These are phyloP conservation scores for Phytopythium litorale DNA, from an alignment of 352 stramenopile genomes.

Conservation along the genomic window DNA sequence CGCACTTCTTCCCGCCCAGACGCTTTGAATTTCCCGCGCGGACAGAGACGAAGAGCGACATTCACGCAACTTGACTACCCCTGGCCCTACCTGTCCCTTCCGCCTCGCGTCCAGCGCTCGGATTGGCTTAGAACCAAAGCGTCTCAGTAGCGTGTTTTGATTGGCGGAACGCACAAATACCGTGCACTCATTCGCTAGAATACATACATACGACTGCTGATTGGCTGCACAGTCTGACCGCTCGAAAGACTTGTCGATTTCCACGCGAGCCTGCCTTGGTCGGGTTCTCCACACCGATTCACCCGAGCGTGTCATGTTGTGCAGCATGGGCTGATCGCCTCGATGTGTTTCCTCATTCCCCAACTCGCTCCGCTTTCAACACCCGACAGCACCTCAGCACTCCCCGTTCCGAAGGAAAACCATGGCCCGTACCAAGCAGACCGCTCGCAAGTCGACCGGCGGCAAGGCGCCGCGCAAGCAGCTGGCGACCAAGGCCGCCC, in stretches of 20 bases:
- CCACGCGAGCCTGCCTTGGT: no score
- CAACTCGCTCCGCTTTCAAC: slow-evolving; percentile 49
- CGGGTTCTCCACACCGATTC: no score
- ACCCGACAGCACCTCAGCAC: slow-evolving; percentile 22
- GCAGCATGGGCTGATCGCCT: background rate
- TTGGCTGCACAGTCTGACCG: slow-evolving; percentile 13
- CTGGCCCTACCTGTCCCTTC: slow-evolving; percentile 7
- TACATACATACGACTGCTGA: background rate
- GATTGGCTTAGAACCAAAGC: slow-evolving; percentile 21
- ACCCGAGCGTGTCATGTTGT: background rate
- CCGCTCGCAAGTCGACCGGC: slow-evolving; percentile 93
- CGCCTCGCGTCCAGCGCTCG: no score
- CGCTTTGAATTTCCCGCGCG: slow-evolving; percentile 17
- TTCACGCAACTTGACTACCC: slow-evolving; percentile 14
- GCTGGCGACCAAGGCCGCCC: slow-evolving; percentile 90
- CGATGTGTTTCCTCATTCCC: slow-evolving; percentile 24
- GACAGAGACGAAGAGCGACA: background rate
- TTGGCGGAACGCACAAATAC: slow-evolving; percentile 6
- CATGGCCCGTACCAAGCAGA: slow-evolving; percentile 96
- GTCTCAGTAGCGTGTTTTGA: slow-evolving; percentile 5
- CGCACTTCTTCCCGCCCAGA: background rate
- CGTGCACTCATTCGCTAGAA: slow-evolving; percentile 7
- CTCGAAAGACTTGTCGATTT: slow-evolving; percentile 6
- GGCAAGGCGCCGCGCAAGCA: slow-evolving; percentile 94
- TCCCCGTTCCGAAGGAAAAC: slow-evolving; percentile 21